Conservation (phyloP, 2,329 filamentous ascomycete genomes). For the Epichloe bromicola region DNA sequence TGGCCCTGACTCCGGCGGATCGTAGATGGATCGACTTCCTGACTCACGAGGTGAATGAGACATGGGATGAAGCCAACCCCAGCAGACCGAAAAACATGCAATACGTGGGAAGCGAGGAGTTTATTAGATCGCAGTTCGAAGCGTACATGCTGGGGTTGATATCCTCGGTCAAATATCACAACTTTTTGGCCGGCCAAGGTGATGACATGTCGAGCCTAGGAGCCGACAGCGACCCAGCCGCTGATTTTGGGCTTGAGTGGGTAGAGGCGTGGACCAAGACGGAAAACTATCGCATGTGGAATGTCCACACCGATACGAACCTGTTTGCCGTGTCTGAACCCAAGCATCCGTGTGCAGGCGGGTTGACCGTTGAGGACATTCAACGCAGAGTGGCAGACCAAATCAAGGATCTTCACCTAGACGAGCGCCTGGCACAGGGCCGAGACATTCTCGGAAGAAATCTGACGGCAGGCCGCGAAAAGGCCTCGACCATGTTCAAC, state of each 20-base stretch:
- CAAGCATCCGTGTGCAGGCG: constrained; percentile 83
- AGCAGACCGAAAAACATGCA: constrained; percentile 85
- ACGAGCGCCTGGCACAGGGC: constrained; percentile 75
- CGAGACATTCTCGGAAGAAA: constrained; percentile 80
- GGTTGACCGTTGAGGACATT: constrained; percentile 85
- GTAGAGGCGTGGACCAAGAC: constrained; percentile 78
- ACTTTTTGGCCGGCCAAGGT: constrained; percentile 51
- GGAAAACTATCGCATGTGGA: constrained; percentile 85
- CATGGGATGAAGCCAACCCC: constrained; percentile 89
- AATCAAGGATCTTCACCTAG: constrained; percentile 84
- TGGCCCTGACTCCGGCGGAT: constrained; percentile 73
- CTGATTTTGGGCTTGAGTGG: constrained; percentile 76
- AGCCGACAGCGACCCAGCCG: constrained; percentile 70
- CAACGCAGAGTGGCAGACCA: constrained; percentile 82
- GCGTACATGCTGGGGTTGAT: constrained; percentile 87
- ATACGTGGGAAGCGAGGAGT: constrained; percentile 91
- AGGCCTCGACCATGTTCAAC: constrained; percentile 76
- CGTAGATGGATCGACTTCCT: constrained; percentile 94
- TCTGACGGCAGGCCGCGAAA: constrained; percentile 75
- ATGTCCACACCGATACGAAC: constrained; percentile 66
- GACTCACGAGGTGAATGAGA: constrained; percentile 85
- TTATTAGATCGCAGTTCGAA: constrained; percentile 93
- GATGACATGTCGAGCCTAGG: constrained; percentile 56
- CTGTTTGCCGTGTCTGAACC: constrained; percentile 93
- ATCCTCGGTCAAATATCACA: constrained; percentile 80